These are phyloP conservation scores for Pseudogymnoascus sp. DNA, from an alignment of 2,329 filamentous ascomycete genomes.

Conservation along the genomic window DNA sequence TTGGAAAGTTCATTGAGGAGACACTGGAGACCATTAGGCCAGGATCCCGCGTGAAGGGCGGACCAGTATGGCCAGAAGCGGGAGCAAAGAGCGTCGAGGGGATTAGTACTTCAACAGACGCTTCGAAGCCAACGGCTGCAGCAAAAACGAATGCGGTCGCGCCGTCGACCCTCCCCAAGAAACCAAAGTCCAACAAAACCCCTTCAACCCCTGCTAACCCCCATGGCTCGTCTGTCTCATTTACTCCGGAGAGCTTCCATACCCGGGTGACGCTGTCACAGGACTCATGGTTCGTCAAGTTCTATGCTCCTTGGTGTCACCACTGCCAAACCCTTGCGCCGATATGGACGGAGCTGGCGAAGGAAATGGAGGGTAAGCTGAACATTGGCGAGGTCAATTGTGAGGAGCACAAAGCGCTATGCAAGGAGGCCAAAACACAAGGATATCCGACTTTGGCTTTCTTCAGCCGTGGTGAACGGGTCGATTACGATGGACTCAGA, in stretches of 20 bases:
- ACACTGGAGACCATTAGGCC: conserved; percentile 70
- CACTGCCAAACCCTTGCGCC: conserved; percentile 92
- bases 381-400: conserved; percentile 97
- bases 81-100: conserved; percentile 43
- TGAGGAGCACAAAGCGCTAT: conserved; percentile 75
- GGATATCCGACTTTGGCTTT: conserved; percentile 87
- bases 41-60: conserved; percentile 59
- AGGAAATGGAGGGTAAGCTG: conserved; percentile 80
- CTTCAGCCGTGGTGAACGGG: conserved; percentile 83
- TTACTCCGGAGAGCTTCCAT: conserved; percentile 82
- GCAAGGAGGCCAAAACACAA: conserved; percentile 75
- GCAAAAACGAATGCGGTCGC: conserved; percentile 22
- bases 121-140: conserved; percentile 8
- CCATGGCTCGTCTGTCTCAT: conserved; percentile 62
- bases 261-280: conserved; percentile 74
- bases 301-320: conserved; percentile 94
- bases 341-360: conserved; percentile 80
- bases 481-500: conserved; percentile 87
- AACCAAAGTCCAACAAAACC: conserved; percentile 33
- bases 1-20: conserved; percentile 62
- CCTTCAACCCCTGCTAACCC: conserved; percentile 58
- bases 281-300: conserved; percentile 97
- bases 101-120: conserved; percentile 14
- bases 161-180: background rate
- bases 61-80: conserved; percentile 55